phyloP scores from a whole-genome alignment of 2,329 filamentous ascomycete genomes.

The Pseudocercospora fijiensis region DNA sequence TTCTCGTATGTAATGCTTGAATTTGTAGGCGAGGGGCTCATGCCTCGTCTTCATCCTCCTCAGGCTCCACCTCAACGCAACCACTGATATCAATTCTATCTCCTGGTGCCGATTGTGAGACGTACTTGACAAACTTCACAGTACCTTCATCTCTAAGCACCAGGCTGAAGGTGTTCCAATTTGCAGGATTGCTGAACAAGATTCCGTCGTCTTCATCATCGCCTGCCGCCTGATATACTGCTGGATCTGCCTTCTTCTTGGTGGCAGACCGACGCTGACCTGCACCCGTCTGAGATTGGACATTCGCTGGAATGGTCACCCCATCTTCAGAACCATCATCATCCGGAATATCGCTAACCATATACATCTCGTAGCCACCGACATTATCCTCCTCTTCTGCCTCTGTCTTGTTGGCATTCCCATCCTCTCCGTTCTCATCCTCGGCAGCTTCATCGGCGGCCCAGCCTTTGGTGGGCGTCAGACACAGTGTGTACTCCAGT shows the following conservation, averaged over 20 bases:
- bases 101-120: constrained; percentile 76
- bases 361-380: constrained; percentile 85
- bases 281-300: constrained; percentile 46
- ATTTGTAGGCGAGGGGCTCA: constrained; percentile 13
- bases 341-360: constrained; percentile 71
- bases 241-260: constrained; percentile 63
- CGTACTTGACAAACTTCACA: constrained; percentile 94
- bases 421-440: constrained; percentile 45
- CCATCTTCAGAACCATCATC: constrained; percentile 56
- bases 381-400: constrained; percentile 59
- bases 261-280: constrained; percentile 44
- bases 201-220: constrained; percentile 73
- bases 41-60: constrained; percentile 52
- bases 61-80: constrained; percentile 63
- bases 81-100: constrained; percentile 91
- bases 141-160: constrained; percentile 84
- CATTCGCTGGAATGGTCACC: constrained; percentile 38
- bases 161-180: constrained; percentile 89
- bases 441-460: constrained; percentile 63
- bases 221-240: constrained; percentile 73
- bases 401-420: constrained; percentile 31
- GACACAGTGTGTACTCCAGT: constrained; percentile 80
- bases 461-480: constrained; percentile 86
- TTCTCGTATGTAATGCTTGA: not conserved
- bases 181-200: constrained; percentile 65